A percentile compares a stretch with the other conserved stretches of the same genome.
These are phyloP conservation scores for Strobilomyces echinocephalus DNA, from an alignment of 768 basidiomycete genomes.

Conservation along the genomic window DNA sequence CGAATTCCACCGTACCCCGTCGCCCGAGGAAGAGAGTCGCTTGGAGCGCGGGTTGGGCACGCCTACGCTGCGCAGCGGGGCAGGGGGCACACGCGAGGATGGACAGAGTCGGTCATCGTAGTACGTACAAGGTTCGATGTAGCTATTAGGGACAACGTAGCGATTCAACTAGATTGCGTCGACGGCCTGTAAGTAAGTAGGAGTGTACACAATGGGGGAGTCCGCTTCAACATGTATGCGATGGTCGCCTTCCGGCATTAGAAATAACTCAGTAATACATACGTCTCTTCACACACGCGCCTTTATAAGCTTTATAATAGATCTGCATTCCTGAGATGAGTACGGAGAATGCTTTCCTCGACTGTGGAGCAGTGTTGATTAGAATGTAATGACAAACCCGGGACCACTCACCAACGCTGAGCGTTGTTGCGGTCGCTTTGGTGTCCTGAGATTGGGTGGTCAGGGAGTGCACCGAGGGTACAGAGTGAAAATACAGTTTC, in stretches of 20 bases:
- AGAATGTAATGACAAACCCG: neutral
- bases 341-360: slow-evolving; percentile 67
- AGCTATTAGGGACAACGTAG: too few relatives aligned
- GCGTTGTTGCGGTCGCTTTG: slow-evolving; percentile 64
- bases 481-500: neutral
- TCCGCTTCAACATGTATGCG: neutral
- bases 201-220: slow-evolving; percentile 8
- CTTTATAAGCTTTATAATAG: slow-evolving; percentile 44
- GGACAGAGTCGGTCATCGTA: too few relatives aligned
- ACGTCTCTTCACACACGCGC: slow-evolving; percentile 1
- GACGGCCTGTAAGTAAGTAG: neutral
- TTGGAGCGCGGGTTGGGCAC: slow-evolving; percentile 61
- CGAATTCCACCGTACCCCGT: slow-evolving; percentile 22
- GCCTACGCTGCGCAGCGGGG: slow-evolving; percentile 31
- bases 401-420: slow-evolving; percentile 53
- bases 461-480: slow-evolving; percentile 1
- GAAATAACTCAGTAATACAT: neutral
- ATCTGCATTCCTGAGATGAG: slow-evolving; percentile 62
- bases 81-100: too few relatives aligned
- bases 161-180: too few relatives aligned
- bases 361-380: slow-evolving; percentile 35
- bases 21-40: slow-evolving; percentile 46
- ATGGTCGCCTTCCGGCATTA: neutral
- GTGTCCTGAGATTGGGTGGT: slow-evolving; percentile 53
- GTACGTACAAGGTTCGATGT: too few relatives aligned